Percentiles rank a stretch among this genome's conserved stretches.
Evolutionary conservation across 768 basidiomycete genomes (phyloP).

Genomic region (Termitomyces sp.): DNA sequence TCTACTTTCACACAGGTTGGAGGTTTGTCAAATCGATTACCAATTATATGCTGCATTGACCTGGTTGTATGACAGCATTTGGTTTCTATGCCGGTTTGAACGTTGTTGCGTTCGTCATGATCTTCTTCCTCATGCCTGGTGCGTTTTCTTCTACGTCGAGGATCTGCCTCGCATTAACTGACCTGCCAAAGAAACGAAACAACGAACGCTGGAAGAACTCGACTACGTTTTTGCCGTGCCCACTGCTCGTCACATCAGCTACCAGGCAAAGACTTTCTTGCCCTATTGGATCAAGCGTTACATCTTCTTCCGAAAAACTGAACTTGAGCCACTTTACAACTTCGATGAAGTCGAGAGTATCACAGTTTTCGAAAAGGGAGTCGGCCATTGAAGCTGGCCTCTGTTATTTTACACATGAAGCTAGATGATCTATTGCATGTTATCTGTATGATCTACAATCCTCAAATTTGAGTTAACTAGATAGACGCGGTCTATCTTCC

Average conservation of each 20-base stretch:
- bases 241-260: slow-evolving; percentile 34
- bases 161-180: not conserved
- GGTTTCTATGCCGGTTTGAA: slow-evolving; percentile 53
- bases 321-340: slow-evolving; percentile 42
- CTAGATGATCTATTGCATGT: not conserved
- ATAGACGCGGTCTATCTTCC: not conserved
- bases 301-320: slow-evolving; percentile 30
- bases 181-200: slow-evolving; percentile 37
- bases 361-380: slow-evolving; percentile 37
- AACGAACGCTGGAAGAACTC: slow-evolving; percentile 44
- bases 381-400: slow-evolving; percentile 20
- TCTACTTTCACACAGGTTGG: slow-evolving; percentile 35
- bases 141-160: slow-evolving; percentile 13
- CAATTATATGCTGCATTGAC: not conserved
- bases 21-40: slow-evolving; percentile 15
- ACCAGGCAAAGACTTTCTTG: slow-evolving; percentile 38
- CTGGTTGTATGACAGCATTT: slow-evolving; percentile 31
- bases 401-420: not conserved
- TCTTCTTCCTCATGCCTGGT: slow-evolving; percentile 52
- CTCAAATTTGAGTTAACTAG: not conserved
- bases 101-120: slow-evolving; percentile 44
- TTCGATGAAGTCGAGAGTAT: slow-evolving; percentile 44
- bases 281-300: slow-evolving; percentile 47
- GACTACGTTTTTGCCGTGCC: slow-evolving; percentile 51
- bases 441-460: not conserved